Conservation (phyloP, 306 rosid species). For the Vachellia collinsii region DNA sequence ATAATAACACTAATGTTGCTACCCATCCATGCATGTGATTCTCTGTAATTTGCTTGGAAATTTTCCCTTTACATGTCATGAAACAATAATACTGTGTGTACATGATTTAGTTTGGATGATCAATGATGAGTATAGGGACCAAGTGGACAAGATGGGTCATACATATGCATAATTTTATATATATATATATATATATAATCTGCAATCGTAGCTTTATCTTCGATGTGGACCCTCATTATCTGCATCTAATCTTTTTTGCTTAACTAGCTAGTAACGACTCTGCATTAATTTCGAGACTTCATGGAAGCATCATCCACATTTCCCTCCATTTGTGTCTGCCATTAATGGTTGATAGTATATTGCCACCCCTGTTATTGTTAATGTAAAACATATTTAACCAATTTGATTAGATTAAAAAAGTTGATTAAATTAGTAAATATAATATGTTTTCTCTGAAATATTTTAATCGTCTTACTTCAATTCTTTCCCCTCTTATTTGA, state of each 20-base stretch:
- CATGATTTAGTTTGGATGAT: neutral
- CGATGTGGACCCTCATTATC: conserved; percentile 39
- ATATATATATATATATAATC: conserved; percentile 3
- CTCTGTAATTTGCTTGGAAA: conserved; percentile 4
- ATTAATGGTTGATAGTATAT: neutral
- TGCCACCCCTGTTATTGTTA: too few species aligned
- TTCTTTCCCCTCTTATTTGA: too few species aligned
- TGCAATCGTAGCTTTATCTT: conserved; percentile 30
- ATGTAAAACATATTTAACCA: too few species aligned
- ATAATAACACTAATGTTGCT: conserved; percentile 28
- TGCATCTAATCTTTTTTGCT: neutral
- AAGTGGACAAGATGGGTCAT: conserved; percentile 37
- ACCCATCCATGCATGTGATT: neutral
- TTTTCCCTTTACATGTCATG: neutral
- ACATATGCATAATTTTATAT: too few species aligned
- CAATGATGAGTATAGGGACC: conserved; percentile 31
- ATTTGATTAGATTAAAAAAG: too few species aligned
- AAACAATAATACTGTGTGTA: neutral
- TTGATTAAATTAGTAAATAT: too few species aligned
- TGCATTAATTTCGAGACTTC: neutral
- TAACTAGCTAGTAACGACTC: neutral
- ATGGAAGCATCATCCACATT: neutral
- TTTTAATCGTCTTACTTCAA: too few species aligned
- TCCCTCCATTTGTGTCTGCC: neutral
- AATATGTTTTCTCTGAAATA: too few species aligned